phyloP scores from a whole-genome alignment of 2,329 filamentous ascomycete species.

The Apiospora marii region DNA sequence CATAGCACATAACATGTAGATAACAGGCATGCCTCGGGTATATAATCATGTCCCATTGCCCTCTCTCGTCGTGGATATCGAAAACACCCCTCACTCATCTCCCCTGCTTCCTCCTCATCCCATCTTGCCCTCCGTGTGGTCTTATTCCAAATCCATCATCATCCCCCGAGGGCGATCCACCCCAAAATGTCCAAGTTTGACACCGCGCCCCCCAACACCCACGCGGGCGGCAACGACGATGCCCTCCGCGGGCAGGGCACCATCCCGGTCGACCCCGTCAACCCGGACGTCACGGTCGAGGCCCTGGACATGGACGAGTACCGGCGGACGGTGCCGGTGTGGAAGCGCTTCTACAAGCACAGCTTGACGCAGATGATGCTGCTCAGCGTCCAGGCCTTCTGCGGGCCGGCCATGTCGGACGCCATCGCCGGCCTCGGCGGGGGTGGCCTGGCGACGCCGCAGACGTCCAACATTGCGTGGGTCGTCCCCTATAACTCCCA shows the following conservation, averaged over 20 bases:
- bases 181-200: constrained; percentile 36
- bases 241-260: constrained; percentile 33
- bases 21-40: not conserved
- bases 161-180: not conserved
- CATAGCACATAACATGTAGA: not conserved
- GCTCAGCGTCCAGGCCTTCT: constrained; percentile 54
- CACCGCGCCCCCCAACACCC: constrained; percentile 36
- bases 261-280: constrained; percentile 30
- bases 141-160: no score
- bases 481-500: constrained; percentile 32
- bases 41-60: not conserved
- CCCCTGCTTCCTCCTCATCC: not conserved
- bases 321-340: constrained; percentile 42
- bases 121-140: not conserved
- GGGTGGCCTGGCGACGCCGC: constrained; percentile 53
- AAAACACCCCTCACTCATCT: not conserved
- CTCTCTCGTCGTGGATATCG: not conserved
- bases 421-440: constrained; percentile 51
- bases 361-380: constrained; percentile 58
- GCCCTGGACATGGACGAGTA: constrained; percentile 47
- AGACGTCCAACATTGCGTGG: constrained; percentile 50
- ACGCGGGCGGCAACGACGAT: constrained; percentile 36
- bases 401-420: constrained; percentile 50
- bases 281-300: constrained; percentile 31
- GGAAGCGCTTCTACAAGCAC: constrained; percentile 55